Conservation (phyloP, 148 eudicot species). For the Vaccinium macrocarpon region DNA sequence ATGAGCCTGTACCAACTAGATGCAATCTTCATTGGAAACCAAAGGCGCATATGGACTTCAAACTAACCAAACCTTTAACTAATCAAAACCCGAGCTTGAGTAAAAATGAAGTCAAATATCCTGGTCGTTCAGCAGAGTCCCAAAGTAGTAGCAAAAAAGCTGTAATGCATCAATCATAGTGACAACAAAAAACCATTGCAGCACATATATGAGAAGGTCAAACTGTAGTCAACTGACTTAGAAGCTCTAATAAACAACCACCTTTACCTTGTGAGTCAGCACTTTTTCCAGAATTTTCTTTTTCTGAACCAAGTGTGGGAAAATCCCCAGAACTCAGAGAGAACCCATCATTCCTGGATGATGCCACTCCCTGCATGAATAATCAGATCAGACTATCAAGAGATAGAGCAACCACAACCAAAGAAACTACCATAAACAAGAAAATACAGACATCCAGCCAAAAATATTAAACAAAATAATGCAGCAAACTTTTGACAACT, state of each 20-base stretch:
- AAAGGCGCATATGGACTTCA: neutral
- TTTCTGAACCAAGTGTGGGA: conserved; percentile 90
- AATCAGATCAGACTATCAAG: conserved; percentile 15
- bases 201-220: neutral
- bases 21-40: neutral
- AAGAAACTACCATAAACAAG: conserved; percentile 1
- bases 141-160: neutral
- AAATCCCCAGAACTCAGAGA: conserved; percentile 91
- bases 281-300: conserved; percentile 50
- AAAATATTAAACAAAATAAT: neutral
- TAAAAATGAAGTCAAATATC: neutral
- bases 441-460: neutral
- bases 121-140: neutral
- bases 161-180: neutral
- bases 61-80: neutral
- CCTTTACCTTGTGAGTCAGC: conserved; percentile 54
- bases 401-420: conserved; percentile 1
- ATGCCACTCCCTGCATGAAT: conserved; percentile 48
- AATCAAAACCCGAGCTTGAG: neutral
- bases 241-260: conserved; percentile 12
- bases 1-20: neutral
- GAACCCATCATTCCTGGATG: conserved; percentile 53
- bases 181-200: neutral
- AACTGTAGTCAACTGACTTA: neutral
- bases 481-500: conserved; percentile 1